Evolutionary conservation across 2,329 filamentous ascomycete species (phyloP).

Genomic region (Capronia epimyces): DNA sequence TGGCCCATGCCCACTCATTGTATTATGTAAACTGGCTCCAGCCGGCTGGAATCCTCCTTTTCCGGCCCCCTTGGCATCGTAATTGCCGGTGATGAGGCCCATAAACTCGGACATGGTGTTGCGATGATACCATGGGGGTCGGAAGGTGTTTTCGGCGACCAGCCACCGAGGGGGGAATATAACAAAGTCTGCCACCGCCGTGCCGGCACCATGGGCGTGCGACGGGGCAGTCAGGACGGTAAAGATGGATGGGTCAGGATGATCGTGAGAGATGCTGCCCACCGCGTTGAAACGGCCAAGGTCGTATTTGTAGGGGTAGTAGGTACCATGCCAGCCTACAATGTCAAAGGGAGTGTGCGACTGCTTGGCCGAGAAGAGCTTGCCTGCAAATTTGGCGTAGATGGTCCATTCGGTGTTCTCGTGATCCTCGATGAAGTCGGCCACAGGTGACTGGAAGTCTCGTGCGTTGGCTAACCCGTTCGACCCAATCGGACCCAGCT

Average conservation of each 20-base stretch:
- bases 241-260: conserved; percentile 73
- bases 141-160: conserved; percentile 56
- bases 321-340: conserved; percentile 74
- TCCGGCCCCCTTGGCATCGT: conserved; percentile 54
- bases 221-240: conserved; percentile 59
- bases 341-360: conserved; percentile 71
- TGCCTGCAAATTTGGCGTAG: conserved; percentile 61
- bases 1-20: conserved; percentile 64
- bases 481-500: conserved; percentile 67
- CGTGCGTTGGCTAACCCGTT: conserved; percentile 69
- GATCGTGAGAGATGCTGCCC: conserved; percentile 67
- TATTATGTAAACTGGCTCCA: conserved; percentile 61
- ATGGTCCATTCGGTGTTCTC: conserved; percentile 49
- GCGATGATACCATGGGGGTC: conserved; percentile 59
- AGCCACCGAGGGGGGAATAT: conserved; percentile 62
- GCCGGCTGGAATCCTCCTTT: conserved; percentile 55
- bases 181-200: conserved; percentile 60
- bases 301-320: conserved; percentile 78
- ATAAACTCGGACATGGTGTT: conserved; percentile 64
- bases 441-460: conserved; percentile 70
- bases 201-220: conserved; percentile 48
- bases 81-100: conserved; percentile 57
- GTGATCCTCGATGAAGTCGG: conserved; percentile 59
- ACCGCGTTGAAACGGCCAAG: conserved; percentile 71
- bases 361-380: conserved; percentile 61